phyloP scores from a whole-genome alignment of 768 basidiomycete genomes.

The Kwoniella sp. region DNA sequence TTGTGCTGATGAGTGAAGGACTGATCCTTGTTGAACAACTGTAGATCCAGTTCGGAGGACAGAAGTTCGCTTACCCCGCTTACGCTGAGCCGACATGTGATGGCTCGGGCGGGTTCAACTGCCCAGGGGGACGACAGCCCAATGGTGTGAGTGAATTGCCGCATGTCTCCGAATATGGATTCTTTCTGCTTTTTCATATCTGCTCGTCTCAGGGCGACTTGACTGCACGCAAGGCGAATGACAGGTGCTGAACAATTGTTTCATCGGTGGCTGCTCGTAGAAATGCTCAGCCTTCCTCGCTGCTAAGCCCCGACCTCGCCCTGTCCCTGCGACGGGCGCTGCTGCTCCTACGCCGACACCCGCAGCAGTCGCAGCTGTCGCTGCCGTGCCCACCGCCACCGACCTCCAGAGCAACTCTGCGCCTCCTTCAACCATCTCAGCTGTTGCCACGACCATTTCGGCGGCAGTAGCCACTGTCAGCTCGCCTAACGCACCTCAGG shows the following conservation, averaged over 20 bases:
- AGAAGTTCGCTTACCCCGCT: constrained; percentile 21
- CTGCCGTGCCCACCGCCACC: constrained; percentile 9
- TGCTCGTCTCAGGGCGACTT: too few species aligned
- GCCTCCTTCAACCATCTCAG: constrained; percentile 11
- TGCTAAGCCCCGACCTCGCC: constrained; percentile 12
- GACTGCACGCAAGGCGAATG: neutral
- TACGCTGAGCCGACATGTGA: constrained; percentile 26
- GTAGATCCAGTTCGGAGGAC: constrained; percentile 17
- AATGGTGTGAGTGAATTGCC: constrained; percentile 23
- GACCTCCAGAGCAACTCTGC: constrained; percentile 14
- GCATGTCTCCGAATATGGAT: neutral
- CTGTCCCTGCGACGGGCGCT: neutral
- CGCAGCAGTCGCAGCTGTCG: neutral
- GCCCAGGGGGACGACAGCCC: constrained; percentile 13
- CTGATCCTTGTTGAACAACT: too few species aligned
- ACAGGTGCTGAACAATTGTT: neutral
- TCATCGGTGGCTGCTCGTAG: neutral
- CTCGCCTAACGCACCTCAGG: constrained; percentile 5
- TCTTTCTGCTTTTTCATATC: neutral
- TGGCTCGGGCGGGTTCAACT: constrained; percentile 26
- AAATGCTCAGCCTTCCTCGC: constrained; percentile 24
- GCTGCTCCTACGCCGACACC: neutral
- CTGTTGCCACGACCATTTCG: neutral
- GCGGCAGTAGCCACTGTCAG: neutral
- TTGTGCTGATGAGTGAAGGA: neutral